Evolutionary conservation across 345 rosid genomes (phyloP).

Genomic region (Passiflora organensis): DNA sequence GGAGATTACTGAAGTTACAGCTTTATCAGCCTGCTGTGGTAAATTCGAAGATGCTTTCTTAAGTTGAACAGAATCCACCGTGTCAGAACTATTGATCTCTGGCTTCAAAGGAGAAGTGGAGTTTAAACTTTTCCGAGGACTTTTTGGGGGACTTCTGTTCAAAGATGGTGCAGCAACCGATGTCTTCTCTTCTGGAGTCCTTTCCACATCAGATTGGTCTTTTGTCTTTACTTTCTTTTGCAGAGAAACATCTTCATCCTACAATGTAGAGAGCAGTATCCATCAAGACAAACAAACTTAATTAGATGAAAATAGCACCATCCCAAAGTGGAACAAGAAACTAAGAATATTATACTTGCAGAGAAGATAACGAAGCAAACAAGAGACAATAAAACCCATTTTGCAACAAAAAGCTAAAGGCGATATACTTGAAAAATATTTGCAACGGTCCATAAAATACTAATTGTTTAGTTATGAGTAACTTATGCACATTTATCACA

Average conservation of each 20-base stretch:
- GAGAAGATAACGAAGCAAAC: too few relatives aligned
- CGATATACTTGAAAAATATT: too few relatives aligned
- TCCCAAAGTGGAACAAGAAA: too few relatives aligned
- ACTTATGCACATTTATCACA: not conserved
- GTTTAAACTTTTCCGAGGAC: constrained; percentile 19
- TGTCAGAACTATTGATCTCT: constrained; percentile 35
- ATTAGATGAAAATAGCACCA: too few relatives aligned
- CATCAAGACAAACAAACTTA: not conserved
- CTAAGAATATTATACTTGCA: too few relatives aligned
- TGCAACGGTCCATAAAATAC: too few relatives aligned
- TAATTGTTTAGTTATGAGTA: too few relatives aligned
- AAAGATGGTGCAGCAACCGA: constrained; percentile 45
- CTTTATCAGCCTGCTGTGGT: constrained; percentile 41
- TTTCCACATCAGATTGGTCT: constrained; percentile 46
- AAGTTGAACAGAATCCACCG: constrained; percentile 27
- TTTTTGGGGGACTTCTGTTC: constrained; percentile 40
- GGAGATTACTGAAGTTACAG: constrained; percentile 24
- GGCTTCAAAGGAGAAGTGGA: constrained; percentile 38
- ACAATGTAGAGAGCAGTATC: constrained; percentile 6
- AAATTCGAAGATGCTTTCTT: constrained; percentile 40
- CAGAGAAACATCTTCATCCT: constrained; percentile 32
- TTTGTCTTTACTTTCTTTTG: constrained; percentile 34
- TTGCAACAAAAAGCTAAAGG: too few relatives aligned
- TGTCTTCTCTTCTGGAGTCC: constrained; percentile 49
- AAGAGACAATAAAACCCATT: too few relatives aligned